Evolutionary conservation across 306 rosid species (phyloP).

Genomic region (Trifolium dubium): DNA sequence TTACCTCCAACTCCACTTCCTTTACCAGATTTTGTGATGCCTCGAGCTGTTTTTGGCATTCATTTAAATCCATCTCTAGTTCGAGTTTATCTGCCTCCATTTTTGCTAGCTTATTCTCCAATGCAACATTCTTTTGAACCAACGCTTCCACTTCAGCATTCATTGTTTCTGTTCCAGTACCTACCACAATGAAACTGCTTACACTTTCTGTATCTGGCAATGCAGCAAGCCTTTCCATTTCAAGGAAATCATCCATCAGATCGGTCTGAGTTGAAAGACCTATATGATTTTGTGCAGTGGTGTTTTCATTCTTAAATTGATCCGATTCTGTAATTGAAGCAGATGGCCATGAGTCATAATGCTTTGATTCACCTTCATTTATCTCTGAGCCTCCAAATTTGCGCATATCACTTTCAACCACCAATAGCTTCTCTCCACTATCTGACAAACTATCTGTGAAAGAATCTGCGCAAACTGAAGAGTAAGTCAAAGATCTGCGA

Average conservation of each 20-base stretch:
- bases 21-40: constrained; percentile 46
- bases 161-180: constrained; percentile 29
- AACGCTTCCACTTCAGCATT: constrained; percentile 54
- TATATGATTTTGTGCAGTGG: constrained; percentile 38
- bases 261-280: constrained; percentile 61
- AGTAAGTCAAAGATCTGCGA: constrained; percentile 49
- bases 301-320: constrained; percentile 49
- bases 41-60: constrained; percentile 54
- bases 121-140: constrained; percentile 51
- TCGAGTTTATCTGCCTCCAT: constrained; percentile 54
- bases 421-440: constrained; percentile 57
- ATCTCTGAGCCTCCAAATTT: constrained; percentile 46
- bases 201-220: constrained; percentile 52
- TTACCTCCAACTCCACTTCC: constrained; percentile 52
- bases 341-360: constrained; percentile 47
- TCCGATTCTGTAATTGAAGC: constrained; percentile 46
- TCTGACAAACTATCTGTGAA: constrained; percentile 67
- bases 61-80: constrained; percentile 53
- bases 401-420: constrained; percentile 47
- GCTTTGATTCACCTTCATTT: constrained; percentile 48
- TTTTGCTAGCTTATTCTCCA: constrained; percentile 56
- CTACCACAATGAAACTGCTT: constrained; percentile 38
- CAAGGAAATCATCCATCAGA: constrained; percentile 91
- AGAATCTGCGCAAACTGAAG: constrained; percentile 59
- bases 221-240: constrained; percentile 85